Conservation (phyloP, 345 rosid species). For the Syzygium aqueum region DNA sequence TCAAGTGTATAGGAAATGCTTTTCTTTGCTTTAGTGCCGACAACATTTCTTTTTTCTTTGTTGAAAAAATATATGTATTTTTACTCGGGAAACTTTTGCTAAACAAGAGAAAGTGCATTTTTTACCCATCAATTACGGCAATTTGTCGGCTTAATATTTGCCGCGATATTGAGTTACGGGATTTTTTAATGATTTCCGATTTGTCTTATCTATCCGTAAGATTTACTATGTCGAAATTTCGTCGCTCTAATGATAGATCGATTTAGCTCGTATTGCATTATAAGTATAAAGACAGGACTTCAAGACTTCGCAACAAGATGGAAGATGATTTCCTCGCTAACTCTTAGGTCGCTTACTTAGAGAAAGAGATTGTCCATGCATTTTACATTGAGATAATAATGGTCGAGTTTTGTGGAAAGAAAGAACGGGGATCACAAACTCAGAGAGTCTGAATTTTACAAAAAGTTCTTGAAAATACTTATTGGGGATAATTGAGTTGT, state of each 20-base stretch:
- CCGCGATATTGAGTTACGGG: neutral
- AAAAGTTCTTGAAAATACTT: neutral
- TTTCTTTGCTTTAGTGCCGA: neutral
- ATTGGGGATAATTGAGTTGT: neutral
- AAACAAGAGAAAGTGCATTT: neutral
- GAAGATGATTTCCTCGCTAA: no score
- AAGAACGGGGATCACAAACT: neutral
- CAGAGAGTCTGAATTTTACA: neutral
- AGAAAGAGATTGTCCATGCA: neutral
- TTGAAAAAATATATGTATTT: neutral
- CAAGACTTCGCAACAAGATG: no score
- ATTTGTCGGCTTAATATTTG: neutral
- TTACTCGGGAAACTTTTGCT: neutral
- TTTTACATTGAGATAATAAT: neutral
- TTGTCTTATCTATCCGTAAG: neutral
- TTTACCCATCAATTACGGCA: neutral
- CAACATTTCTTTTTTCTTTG: neutral
- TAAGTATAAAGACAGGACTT: no score
- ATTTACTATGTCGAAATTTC: neutral
- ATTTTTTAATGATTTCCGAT: neutral
- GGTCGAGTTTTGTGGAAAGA: neutral
- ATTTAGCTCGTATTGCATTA: neutral
- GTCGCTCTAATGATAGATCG: neutral
- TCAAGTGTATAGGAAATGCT: neutral
- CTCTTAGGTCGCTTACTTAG: no score